Evolutionary conservation across 2,329 filamentous ascomycete genomes (phyloP).

Genomic region (Hypocrella siamensis): DNA sequence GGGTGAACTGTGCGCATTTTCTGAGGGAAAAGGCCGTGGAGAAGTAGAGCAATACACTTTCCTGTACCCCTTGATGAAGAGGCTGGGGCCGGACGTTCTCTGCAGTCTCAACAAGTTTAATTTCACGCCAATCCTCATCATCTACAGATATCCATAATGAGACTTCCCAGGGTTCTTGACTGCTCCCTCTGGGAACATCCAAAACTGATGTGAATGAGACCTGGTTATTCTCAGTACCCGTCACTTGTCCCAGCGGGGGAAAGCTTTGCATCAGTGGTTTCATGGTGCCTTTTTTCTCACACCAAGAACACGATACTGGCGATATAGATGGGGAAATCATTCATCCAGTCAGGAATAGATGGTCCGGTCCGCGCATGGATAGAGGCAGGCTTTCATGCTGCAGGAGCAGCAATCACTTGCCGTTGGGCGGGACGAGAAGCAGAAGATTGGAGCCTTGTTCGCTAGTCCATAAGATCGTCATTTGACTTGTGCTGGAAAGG

Average conservation of each 20-base stretch:
- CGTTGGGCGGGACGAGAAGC: too few relatives aligned
- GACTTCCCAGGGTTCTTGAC: slow-evolving; percentile 51
- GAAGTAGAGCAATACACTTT: slow-evolving; percentile 33
- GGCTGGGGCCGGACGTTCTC: slow-evolving; percentile 24
- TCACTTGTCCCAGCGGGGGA: slow-evolving; percentile 64
- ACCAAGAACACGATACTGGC: too few relatives aligned
- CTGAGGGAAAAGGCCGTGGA: slow-evolving; percentile 30
- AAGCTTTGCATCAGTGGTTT: slow-evolving; percentile 30
- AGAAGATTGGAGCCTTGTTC: too few relatives aligned
- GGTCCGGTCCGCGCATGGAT: too few relatives aligned
- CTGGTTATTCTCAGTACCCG: slow-evolving; percentile 32
- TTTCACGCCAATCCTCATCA: slow-evolving; percentile 40
- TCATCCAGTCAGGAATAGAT: too few relatives aligned
- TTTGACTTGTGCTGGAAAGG: too few relatives aligned
- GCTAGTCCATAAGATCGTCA: too few relatives aligned
- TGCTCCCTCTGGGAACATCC: slow-evolving; percentile 41
- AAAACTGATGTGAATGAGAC: slow-evolving; percentile 54
- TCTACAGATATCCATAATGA: slow-evolving; percentile 56
- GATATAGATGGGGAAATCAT: too few relatives aligned
- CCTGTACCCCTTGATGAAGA: slow-evolving; percentile 25
- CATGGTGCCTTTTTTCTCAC: slow-evolving; percentile 15
- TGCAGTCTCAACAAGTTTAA: slow-evolving; percentile 15
- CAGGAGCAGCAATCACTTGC: too few relatives aligned
- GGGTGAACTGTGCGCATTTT: slow-evolving; percentile 45
- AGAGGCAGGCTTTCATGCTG: too few relatives aligned